Base-by-base conservation (phyloP, 179 eudicot genomes). In the Spergularia azorica region DNA sequence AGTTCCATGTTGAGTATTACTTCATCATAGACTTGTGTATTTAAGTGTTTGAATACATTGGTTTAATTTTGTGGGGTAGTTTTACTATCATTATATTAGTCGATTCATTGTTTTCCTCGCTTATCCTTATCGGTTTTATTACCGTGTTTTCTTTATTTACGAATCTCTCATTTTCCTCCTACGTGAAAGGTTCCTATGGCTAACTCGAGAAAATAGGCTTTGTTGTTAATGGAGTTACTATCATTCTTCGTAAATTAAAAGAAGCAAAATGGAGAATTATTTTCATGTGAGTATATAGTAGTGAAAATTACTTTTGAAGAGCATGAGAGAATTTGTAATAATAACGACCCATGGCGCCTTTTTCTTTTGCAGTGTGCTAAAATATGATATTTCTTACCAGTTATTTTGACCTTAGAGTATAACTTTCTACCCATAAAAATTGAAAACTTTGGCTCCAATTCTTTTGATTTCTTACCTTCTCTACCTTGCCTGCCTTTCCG, bases 341-440 rank as follows among this genome's bases (percentile, higher is more conserved):
- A 46, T 46, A 6, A 46, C 39, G 39, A 5, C 7, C 50, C 50
- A 46, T 46, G 10, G 50, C 9, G 7, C 50, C 9, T 6, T 46
- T 46, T 46, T 46, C 50, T 9, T 6, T 6, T 46, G 50, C 9
- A 9, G 57, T 56, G 59, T 16, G 26, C n/a, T 41, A 56, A 55
- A 41, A 57, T 36, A 62, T 78, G 50, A 20, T 64, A 36, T 56
- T 72, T 59, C 13, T 4, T 8, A 21, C 14, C 9, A 9, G 9
- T 9, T 68, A 50, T 16, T 81, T 81, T 73, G 81, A 73, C 67
- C 67, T 77, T 52, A 56, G 18, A 61, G 32, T n/a, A 60, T 15
- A 67, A 77, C 84, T 68, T 77, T 77, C 73, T 72, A 79, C 77
- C 80, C 26, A 81, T 64, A 68, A 21, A 36, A 39, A 52, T 79